Percentiles rank a stretch among this genome's conserved stretches.
phyloP scores from a whole-genome alignment of 805 yeast genomes.

The Starmerella etchellsii region DNA sequence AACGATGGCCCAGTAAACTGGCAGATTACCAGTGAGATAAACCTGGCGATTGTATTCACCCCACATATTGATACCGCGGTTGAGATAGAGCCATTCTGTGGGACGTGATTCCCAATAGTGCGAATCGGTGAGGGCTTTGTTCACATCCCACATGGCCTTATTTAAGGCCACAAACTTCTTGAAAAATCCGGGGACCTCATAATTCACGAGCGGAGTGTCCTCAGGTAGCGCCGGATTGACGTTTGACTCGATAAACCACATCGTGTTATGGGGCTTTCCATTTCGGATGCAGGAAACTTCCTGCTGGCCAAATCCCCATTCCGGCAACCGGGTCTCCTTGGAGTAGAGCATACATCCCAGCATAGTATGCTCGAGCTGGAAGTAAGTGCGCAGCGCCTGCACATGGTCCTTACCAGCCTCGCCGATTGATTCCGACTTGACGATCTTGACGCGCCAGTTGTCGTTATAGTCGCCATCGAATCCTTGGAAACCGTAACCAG shows the following conservation, averaged over 20 bases:
- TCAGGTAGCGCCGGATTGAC: slow-evolving; percentile 37
- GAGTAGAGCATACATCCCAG: slow-evolving; percentile 60
- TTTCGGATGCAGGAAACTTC: slow-evolving; percentile 78
- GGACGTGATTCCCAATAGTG: slow-evolving; percentile 46
- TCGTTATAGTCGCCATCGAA: slow-evolving; percentile 57
- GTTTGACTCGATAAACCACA: slow-evolving; percentile 65
- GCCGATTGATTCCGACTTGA: slow-evolving; percentile 29
- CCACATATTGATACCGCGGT: slow-evolving; percentile 50
- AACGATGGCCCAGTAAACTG: slow-evolving; percentile 40
- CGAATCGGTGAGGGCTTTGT: slow-evolving; percentile 35
- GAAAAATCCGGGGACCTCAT: slow-evolving; percentile 32
- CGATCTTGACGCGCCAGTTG: slow-evolving; percentile 50
- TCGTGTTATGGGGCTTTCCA: slow-evolving; percentile 53
- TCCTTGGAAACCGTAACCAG: slow-evolving; percentile 52
- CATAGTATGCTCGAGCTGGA: slow-evolving; percentile 55
- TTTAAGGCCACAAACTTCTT: slow-evolving; percentile 45
- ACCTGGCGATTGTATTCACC: slow-evolving; percentile 34
- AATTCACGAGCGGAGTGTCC: slow-evolving; percentile 28
- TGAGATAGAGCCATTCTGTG: slow-evolving; percentile 46
- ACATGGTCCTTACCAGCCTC: slow-evolving; percentile 25
- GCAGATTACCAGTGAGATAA: slow-evolving; percentile 53
- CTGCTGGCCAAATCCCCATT: slow-evolving; percentile 72
- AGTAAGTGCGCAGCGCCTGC: slow-evolving; percentile 51
- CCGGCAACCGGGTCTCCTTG: slow-evolving; percentile 60
- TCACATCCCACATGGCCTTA: slow-evolving; percentile 40